phyloP scores from a whole-genome alignment of 2,329 filamentous ascomycete species.

The Phaeosphaeriaceae sp. region DNA sequence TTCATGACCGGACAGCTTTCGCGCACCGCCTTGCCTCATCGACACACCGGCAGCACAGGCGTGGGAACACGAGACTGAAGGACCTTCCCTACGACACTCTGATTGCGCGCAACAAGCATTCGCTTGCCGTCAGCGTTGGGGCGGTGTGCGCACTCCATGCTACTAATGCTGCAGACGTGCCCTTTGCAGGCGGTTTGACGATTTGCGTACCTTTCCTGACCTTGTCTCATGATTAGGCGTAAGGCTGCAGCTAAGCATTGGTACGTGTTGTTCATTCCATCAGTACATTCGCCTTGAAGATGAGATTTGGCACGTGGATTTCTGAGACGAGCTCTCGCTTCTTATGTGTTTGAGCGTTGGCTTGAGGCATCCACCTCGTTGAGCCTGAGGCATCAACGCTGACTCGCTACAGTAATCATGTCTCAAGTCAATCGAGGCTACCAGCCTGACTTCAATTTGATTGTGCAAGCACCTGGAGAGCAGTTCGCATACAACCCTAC shows the following conservation, averaged over 20 bases:
- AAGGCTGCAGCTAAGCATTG: conserved; percentile 36
- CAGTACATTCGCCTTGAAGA: conserved; percentile 3
- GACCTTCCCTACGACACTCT: conserved; percentile 22
- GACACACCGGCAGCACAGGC: conserved; percentile 34
- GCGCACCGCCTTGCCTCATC: conserved; percentile 23
- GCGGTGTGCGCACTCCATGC: conserved; percentile 36
- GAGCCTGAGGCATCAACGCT: conserved; percentile 28
- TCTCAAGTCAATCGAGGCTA: conserved; percentile 26
- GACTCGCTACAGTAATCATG: conserved; percentile 37
- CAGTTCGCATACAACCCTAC: conserved; percentile 17
- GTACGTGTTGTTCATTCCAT: conserved; percentile 20
- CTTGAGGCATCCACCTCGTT: conserved; percentile 1
- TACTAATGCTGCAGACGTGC: conserved; percentile 46
- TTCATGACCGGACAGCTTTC: not conserved
- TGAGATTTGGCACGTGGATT: conserved; percentile 1
- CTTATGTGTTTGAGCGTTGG: not conserved
- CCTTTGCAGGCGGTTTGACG: conserved; percentile 32
- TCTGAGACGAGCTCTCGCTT: not conserved
- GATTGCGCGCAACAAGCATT: conserved; percentile 11
- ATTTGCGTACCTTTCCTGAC: conserved; percentile 21
- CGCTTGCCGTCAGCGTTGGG: conserved; percentile 34
- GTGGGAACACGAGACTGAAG: conserved; percentile 24
- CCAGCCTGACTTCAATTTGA: conserved; percentile 21
- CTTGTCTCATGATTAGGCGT: conserved; percentile 30
- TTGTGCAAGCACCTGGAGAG: conserved; percentile 20